These are phyloP conservation scores for Priceomyces melissophilus DNA, from an alignment of 805 yeast genomes.

Conservation along the genomic window DNA sequence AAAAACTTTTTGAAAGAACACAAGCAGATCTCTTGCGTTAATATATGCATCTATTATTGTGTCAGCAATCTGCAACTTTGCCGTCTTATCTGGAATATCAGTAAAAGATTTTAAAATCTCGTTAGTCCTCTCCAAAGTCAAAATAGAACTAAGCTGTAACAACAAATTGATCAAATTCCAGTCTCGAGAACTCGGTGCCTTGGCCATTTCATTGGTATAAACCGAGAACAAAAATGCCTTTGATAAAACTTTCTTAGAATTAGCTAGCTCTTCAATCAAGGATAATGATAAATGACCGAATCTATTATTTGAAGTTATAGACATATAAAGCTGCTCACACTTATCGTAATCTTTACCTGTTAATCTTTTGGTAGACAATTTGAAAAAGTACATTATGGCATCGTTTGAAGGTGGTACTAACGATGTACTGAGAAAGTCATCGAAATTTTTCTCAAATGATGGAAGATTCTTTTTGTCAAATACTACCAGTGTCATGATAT, in stretches of 20 bases:
- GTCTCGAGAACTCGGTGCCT: slow-evolving; percentile 19
- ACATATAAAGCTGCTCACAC: slow-evolving; percentile 49
- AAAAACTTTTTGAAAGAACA: slow-evolving; percentile 49
- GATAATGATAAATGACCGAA: slow-evolving; percentile 40
- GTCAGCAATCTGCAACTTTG: slow-evolving; percentile 14
- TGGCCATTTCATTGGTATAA: slow-evolving; percentile 27
- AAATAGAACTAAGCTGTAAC: slow-evolving; percentile 53
- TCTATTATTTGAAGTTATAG: slow-evolving; percentile 27
- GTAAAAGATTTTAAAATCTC: slow-evolving; percentile 21
- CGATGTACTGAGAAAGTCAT: slow-evolving; percentile 23
- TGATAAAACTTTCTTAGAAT: slow-evolving; percentile 52
- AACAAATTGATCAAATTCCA: slow-evolving; percentile 48
- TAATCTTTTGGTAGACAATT: slow-evolving; percentile 23
- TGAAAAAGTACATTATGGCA: slow-evolving; percentile 19
- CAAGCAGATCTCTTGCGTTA: slow-evolving; percentile 54
- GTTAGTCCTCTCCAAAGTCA: slow-evolving; percentile 47
- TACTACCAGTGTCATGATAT: slow-evolving; percentile 8
- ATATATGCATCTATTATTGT: slow-evolving; percentile 45
- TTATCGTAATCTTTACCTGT: slow-evolving; percentile 31
- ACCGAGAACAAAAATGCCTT: slow-evolving; percentile 45
- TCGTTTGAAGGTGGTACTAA: slow-evolving; percentile 5
- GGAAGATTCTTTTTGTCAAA: slow-evolving; percentile 11
- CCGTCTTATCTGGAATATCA: slow-evolving; percentile 2
- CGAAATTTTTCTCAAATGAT: slow-evolving; percentile 26
- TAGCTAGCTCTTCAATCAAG: slow-evolving; percentile 45